Conservation (phyloP, 495 filamentous ascomycete species). For the Parmelia sp. region DNA sequence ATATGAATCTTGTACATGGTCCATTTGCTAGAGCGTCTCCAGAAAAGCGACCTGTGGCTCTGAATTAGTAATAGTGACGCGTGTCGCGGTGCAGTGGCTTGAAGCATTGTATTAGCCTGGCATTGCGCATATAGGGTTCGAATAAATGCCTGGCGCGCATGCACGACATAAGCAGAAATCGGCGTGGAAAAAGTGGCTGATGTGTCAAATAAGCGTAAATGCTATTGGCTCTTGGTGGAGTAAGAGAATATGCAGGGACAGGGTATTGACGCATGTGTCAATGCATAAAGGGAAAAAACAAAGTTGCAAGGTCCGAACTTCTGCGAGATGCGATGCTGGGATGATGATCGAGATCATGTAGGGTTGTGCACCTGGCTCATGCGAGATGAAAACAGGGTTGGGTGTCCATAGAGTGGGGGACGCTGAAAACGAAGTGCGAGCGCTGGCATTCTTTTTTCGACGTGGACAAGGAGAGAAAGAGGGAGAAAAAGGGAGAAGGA, state of each 20-base stretch:
- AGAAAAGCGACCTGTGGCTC: neutral
- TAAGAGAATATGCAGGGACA: conserved; percentile 1
- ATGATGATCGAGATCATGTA: neutral
- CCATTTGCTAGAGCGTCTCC: neutral
- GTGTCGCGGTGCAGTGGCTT: neutral
- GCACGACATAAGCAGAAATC: neutral
- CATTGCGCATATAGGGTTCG: neutral
- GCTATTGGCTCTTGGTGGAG: neutral
- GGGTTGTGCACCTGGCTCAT: neutral
- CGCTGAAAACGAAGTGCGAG: neutral
- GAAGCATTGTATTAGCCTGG: conserved; percentile 2
- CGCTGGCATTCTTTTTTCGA: neutral
- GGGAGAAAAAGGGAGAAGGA: neutral
- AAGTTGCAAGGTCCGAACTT: neutral
- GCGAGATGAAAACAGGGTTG: neutral
- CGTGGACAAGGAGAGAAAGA: neutral
- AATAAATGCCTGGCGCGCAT: neutral
- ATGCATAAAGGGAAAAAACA: neutral
- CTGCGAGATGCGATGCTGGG: neutral
- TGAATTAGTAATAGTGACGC: neutral
- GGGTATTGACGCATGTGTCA: neutral
- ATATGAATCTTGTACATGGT: neutral
- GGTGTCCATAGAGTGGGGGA: neutral
- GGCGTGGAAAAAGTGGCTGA: neutral
- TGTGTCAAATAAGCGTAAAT: neutral